Evolutionary conservation across 2,329 filamentous ascomycete genomes (phyloP), one percentile per base, ranked within the genome.

Genomic region (Pleomassaria siparia): DNA sequence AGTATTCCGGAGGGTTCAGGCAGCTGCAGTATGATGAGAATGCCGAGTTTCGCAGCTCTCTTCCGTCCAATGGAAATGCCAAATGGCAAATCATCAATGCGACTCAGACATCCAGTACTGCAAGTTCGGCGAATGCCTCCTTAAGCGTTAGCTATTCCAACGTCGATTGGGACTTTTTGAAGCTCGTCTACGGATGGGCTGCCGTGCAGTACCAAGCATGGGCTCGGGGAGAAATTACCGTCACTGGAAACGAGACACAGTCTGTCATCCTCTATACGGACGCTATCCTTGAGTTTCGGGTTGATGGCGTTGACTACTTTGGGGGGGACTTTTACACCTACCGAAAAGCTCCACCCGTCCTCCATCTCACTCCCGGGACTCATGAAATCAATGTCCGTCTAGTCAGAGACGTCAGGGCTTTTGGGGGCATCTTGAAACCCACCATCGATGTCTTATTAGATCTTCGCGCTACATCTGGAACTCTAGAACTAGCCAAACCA

Each of bases 201-300:
- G 78, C 78, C 15, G 65, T 80, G 11, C 81, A 84, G 56, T 83
- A 79, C 62, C 81, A 83, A 59, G 77, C 76, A 8, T 84, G 81
- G 81, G 72, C 74, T 21, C 72, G 80, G 40, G 80, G 81, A 28
- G 63, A 71, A 43, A 63, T 80, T n/a, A 60, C 64, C 15, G 62
- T 80, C 4, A 43, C 52, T 16, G 67, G 67, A 9, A 58, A 65
- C 22, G 57, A 65, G 22, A 59, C 62, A 15, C 64, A 63, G 29
- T 60, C 63, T 25, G 58, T 79, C 21, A 62, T 72, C 12, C 51
- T 83, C 1, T 74, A 75, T 52, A 75, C 73, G 1, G 74, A 78
- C 48, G 64, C 74, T 21, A 63, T 81, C 25, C 62, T 82, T 8
- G 80, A 84, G 53, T 76, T 76, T 55, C 77, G 76, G 72, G 54